A percentile compares a stretch with the other conserved stretches of the same genome.
These are phyloP conservation scores for Nemania sp. DNA, from an alignment of 2,329 filamentous ascomycete species.

Conservation along the genomic window DNA sequence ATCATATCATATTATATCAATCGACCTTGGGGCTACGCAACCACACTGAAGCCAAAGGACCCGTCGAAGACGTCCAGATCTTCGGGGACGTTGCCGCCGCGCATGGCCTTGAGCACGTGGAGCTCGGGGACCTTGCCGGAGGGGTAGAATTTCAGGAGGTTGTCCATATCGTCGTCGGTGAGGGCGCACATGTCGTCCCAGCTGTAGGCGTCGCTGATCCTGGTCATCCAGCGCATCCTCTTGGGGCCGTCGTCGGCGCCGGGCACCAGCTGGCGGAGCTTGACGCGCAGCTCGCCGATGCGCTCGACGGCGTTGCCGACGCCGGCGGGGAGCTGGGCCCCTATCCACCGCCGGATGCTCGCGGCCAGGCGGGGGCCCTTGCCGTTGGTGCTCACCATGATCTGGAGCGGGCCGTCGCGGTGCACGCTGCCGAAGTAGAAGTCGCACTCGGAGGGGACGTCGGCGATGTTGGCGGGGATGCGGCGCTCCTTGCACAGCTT, in stretches of 20 bases:
- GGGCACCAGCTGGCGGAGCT: slow-evolving; percentile 78
- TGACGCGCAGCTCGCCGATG: slow-evolving; percentile 78
- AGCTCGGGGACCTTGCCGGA: slow-evolving; percentile 59
- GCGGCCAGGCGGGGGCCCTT: slow-evolving; percentile 92
- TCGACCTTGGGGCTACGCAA: slow-evolving; percentile 38
- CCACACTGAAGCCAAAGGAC: slow-evolving; percentile 63
- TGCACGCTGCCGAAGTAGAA: slow-evolving; percentile 98
- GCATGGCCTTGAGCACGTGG: slow-evolving; percentile 59
- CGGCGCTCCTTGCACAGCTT: slow-evolving; percentile 85
- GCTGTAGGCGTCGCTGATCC: slow-evolving; percentile 84
- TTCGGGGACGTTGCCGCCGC: slow-evolving; percentile 49
- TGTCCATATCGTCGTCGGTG: slow-evolving; percentile 82
- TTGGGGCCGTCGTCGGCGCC: slow-evolving; percentile 74
- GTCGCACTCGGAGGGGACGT: slow-evolving; percentile 95
- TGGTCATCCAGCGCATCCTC: slow-evolving; percentile 95
- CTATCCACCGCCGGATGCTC: slow-evolving; percentile 82
- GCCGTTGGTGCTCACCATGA: slow-evolving; percentile 99
- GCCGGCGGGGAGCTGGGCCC: slow-evolving; percentile 72
- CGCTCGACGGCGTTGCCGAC: slow-evolving; percentile 84
- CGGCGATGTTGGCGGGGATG: slow-evolving; percentile 92
- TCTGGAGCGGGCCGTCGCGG: slow-evolving; percentile 90
- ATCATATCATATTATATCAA: too few species aligned
- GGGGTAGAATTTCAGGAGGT: slow-evolving; percentile 75
- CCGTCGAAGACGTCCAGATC: slow-evolving; percentile 62
- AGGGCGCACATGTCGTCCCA: slow-evolving; percentile 84